Percentiles rank a stretch among this genome's conserved stretches.
Conservation (phyloP, 306 rosid genomes). For the Rosa lucieae region DNA sequence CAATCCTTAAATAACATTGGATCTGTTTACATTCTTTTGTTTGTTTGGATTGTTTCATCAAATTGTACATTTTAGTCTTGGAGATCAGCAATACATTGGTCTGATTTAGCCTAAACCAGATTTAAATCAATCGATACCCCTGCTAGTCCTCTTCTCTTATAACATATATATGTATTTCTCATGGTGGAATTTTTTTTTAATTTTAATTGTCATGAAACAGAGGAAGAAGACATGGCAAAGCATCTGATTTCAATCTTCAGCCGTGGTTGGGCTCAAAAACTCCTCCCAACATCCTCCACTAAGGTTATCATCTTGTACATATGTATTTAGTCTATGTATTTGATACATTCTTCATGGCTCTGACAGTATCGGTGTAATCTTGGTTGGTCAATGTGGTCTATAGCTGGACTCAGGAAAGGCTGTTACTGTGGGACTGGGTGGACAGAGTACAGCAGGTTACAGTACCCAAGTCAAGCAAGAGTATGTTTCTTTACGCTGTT, state of each 20-base stretch:
- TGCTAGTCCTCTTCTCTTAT: not conserved
- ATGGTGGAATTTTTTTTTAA: not conserved
- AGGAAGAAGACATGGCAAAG: conserved; percentile 46
- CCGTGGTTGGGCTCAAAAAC: conserved; percentile 51
- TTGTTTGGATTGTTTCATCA: not conserved
- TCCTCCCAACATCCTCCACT: conserved; percentile 47
- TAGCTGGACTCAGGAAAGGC: conserved; percentile 59
- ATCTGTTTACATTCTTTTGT: not conserved
- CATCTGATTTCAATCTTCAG: conserved; percentile 51
- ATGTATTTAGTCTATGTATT: not conserved
- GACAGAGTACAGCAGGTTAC: conserved; percentile 44
- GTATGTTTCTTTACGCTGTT: conserved; percentile 30
- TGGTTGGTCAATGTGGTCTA: conserved; percentile 3
- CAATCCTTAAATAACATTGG: not conserved
- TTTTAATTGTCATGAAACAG: not conserved
- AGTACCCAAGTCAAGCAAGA: conserved; percentile 61
- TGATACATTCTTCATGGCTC: not conserved
- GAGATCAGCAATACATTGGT: not conserved
- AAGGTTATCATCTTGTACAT: conserved; percentile 33
- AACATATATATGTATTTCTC: not conserved
- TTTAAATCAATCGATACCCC: not conserved
- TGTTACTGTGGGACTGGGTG: conserved; percentile 45
- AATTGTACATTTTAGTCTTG: not conserved
- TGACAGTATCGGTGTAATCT: not conserved
- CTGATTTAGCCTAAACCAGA: not conserved